Evolutionary conservation across 139 green algal genomes (phyloP), one percentile per base, ranked within the genome.

Genomic region (Picochlorum sp.): DNA sequence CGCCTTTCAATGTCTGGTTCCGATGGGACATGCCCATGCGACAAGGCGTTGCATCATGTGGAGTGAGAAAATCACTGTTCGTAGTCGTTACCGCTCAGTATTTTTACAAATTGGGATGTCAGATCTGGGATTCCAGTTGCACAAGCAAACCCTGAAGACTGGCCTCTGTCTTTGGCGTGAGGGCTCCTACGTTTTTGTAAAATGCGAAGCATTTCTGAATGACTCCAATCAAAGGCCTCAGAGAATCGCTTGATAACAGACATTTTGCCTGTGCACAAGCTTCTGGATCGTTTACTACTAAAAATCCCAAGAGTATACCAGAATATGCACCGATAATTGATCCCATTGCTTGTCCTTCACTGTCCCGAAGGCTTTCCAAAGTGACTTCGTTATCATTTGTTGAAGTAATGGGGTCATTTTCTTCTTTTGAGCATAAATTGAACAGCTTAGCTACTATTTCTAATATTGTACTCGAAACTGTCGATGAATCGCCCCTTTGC

Each of bases 221-320:
- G 6, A 72, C 73, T 0, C 37, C 20, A 10, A 60, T 62, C 9
- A 90, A 59, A 6, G 71, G 65, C 28, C 56, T 51, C 20, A 91
- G 55, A n/a, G 47, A 78, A 49, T 69, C 66, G 3, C 73, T 67
- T 28, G 52, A 54, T 20, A 86, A 67, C 62, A 79, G 30, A 24
- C 47, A 65, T 3, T 57, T 71, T 4, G 72, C 72, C 44, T 68
- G 11, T 14, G 16, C 5, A 4, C 49, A 49, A 24, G 57, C 55
- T 23, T 66, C 21, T 60, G n/a, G 14, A 60, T 23, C n/a, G n/a
- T 65, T 56, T 37, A 59, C 66, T n/a, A 90, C 45, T 23, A 90
- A 20, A 62, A 88, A 87, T n/a, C 85, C 85, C 30, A 88, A 67
- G 38, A 90, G 76, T 49, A 92, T 77, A n/a, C 80, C 72, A 1